phyloP scores from a whole-genome alignment of 2,329 filamentous ascomycete genomes.

The Colletotrichum godetiae region DNA sequence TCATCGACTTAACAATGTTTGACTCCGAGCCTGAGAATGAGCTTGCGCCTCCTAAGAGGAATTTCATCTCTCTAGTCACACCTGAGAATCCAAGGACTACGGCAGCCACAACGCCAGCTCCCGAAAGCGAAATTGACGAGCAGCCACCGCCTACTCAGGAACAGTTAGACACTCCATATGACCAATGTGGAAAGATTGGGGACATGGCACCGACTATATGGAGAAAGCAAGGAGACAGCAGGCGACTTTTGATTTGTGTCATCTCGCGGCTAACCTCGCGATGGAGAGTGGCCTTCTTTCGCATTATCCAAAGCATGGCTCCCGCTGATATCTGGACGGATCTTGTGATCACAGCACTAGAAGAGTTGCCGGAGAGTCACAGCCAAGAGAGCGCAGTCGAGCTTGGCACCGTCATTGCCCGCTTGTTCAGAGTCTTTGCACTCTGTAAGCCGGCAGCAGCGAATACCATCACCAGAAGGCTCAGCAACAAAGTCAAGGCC shows the following conservation, averaged over 20 bases:
- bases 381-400: background rate
- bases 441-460: background rate
- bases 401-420: slow-evolving; percentile 7
- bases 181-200: slow-evolving; percentile 31
- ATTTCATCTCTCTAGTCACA: slow-evolving; percentile 28
- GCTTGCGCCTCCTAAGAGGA: background rate
- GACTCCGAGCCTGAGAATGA: slow-evolving; percentile 20
- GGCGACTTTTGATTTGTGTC: slow-evolving; percentile 44
- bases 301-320: slow-evolving; percentile 24
- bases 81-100: background rate
- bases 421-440: slow-evolving; percentile 29
- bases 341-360: slow-evolving; percentile 39
- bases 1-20: slow-evolving; percentile 31
- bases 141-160: background rate
- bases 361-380: background rate
- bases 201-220: slow-evolving; percentile 34
- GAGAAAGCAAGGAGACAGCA: slow-evolving; percentile 37
- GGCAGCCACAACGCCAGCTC: background rate
- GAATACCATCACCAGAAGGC: background rate
- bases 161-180: slow-evolving; percentile 25
- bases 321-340: slow-evolving; percentile 43
- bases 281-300: slow-evolving; percentile 41
- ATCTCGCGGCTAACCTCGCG: slow-evolving; percentile 39
- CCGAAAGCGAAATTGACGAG: background rate
- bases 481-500: slow-evolving; percentile 40